Conservation (phyloP, 148 eudicot genomes). For the Vaccinium vitisidaea region DNA sequence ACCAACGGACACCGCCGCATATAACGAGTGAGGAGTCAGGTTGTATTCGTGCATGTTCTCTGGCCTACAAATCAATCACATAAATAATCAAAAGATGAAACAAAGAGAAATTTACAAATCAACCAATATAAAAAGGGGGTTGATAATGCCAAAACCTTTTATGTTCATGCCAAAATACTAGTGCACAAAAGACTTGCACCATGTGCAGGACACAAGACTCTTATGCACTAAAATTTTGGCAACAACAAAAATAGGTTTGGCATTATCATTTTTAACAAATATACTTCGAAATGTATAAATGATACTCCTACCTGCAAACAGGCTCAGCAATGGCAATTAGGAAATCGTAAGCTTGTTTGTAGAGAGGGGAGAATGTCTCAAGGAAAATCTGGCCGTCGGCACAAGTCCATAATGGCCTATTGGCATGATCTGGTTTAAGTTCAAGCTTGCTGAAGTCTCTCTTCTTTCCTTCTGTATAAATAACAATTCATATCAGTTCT, state of each 20-base stretch:
- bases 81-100: not conserved
- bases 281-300: not conserved
- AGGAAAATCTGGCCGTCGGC: slow-evolving; percentile 97
- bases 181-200: no score
- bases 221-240: no score
- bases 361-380: slow-evolving; percentile 87
- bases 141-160: not conserved
- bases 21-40: slow-evolving; percentile 92
- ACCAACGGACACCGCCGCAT: slow-evolving; percentile 97
- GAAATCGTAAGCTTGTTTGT: slow-evolving; percentile 98
- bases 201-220: no score
- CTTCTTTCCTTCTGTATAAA: slow-evolving; percentile 48
- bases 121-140: not conserved
- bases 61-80: slow-evolving; percentile 31
- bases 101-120: not conserved
- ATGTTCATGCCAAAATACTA: no score
- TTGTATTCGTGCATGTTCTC: slow-evolving; percentile 88
- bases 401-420: slow-evolving; percentile 98
- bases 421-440: slow-evolving; percentile 81
- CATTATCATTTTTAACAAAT: no score
- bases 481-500: not conserved
- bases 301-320: slow-evolving; percentile 71
- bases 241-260: no score
- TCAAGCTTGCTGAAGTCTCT: slow-evolving; percentile 85
- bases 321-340: slow-evolving; percentile 99